Base-by-base conservation (phyloP, 1,284 basidiomycete genomes). In the Heterobasidion irregulare region DNA sequence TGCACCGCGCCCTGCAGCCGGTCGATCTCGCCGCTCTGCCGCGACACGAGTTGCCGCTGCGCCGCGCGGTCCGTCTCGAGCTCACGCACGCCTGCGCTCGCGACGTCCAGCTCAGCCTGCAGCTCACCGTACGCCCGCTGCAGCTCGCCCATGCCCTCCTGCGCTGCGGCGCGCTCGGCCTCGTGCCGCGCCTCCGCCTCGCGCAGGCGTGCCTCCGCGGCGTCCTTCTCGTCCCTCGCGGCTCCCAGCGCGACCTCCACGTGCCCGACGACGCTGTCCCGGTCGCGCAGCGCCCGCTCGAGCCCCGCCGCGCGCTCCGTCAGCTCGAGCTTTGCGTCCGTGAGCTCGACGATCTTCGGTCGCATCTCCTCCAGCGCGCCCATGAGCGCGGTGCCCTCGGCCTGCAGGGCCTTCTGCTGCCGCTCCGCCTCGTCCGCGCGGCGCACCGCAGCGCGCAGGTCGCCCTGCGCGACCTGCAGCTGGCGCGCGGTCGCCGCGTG, bases 261-360 rank as follows among this genome's bases (percentile, higher is more conserved):
- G 59, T 83, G 75, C 6, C 77, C 72, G 54, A 89, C 86, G 41
- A 74, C 71, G 7, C 68, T 65, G 58, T 88, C 85, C 26, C 82
- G 77, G 57, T 72, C 76, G 43, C 72, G 72, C 56, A 89, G 62
- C 10, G 75, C 72, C 53, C 75, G 73, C 58, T 84, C 75, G 54
- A 89, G 68, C 54, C 69, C 66, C 55, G 80, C 80, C 47, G 83
- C 71, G 59, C 78, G 78, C 58, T 90, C 87, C 52, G 75, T 75
- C 16, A 90, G 73, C 57, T 86, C 79, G 12, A 86, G 68, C 65
- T 87, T 89, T 54, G 72, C 75, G 52, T 82, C 79, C 1, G 85
- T 89, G 52, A 92, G 73, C 66, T 91, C 85, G 12, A 90, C 82
- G 59, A 89, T 82, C 72, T 90, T 91, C 33, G 87, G 82, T n/a